phyloP scores from a whole-genome alignment of 495 filamentous ascomycete species.

The Jackrogersella multiformis region DNA sequence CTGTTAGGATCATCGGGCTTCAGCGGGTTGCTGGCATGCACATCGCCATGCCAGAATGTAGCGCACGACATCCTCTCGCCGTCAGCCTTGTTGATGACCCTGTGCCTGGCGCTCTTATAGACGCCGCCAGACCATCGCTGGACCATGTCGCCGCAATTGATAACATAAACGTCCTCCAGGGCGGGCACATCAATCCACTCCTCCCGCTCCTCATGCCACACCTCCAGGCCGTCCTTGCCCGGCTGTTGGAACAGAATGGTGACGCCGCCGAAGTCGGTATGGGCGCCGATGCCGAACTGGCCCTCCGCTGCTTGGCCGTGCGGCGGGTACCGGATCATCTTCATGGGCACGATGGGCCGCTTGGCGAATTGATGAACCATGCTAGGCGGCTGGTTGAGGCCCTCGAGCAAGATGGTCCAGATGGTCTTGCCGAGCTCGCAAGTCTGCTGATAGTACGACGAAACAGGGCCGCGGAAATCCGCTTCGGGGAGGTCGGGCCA shows the following conservation, averaged over 20 bases:
- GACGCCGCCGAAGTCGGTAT: neutral
- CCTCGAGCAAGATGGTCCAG: too few relatives aligned
- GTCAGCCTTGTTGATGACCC: neutral
- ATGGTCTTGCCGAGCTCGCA: too few relatives aligned
- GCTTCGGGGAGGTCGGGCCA: too few relatives aligned
- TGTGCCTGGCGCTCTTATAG: neutral
- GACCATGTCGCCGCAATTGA: neutral
- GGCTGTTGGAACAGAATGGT: slow-evolving; percentile 1
- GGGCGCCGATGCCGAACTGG: neutral
- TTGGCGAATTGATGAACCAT: too few relatives aligned
- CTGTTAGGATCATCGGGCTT: neutral
- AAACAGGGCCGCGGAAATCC: too few relatives aligned
- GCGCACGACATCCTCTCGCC: neutral
- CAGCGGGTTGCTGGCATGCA: neutral
- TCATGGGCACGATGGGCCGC: too few relatives aligned
- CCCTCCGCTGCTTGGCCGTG: too few relatives aligned
- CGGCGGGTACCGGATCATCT: too few relatives aligned
- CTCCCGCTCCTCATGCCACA: neutral
- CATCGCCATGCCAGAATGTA: neutral
- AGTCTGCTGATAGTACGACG: too few relatives aligned
- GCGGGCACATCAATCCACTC: neutral
- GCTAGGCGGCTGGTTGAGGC: too few relatives aligned
- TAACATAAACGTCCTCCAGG: neutral
- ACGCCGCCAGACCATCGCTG: neutral
- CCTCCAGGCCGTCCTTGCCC: neutral